Base-by-base conservation (phyloP, 2,329 filamentous ascomycete species). In the Colletotrichum sp. region DNA sequence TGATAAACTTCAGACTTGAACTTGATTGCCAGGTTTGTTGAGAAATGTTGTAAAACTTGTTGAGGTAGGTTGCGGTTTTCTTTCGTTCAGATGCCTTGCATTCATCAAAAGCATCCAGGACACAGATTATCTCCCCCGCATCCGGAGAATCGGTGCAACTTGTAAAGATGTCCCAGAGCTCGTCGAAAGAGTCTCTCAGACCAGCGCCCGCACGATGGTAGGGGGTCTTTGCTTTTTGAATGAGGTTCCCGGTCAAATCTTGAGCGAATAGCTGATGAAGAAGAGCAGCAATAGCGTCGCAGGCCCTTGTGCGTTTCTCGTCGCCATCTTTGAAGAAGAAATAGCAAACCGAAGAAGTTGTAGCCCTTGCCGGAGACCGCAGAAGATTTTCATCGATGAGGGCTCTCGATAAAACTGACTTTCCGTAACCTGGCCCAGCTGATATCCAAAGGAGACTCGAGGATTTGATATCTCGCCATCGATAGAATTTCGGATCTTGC, bases 61-160 rank as follows among this genome's bases (percentile, higher is more conserved):
- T 51, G 8, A 51, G 8, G 0, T 5, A 2, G 12, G 0, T 8
- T 3, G 7, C 3, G 5, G 21, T 8, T 9, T 13, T 6, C 13
- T 13, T 0, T 24, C 51, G 27, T 6, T 55, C 51, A 12, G 5
- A 3, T 8, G 1, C 3, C 21, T 55, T 1, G 11, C 51, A 55
- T 27, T 55, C 51, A 2, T 55, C 51, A 0, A 55, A 8, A 21
- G 51, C 51, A 4, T 55, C 51, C 12, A 55, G 6, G 4, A 55
- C 4, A 9, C 21, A 55, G 0, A 55, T 16, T 8, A 55, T 27
- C 2, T 55, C 51, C 0, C 51, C 51, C 1, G 8, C 15, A 2
- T 55, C 24, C 11, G 12, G 21, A 6, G 51, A 16, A 8, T 5
- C 0, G 0, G 5, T 6, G 24, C 51, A 55, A 11, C 4, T 16